Evolutionary conservation across 371 early-diverging fungal species (phyloP).

Genomic region (Lichtheimia corymbifera): DNA sequence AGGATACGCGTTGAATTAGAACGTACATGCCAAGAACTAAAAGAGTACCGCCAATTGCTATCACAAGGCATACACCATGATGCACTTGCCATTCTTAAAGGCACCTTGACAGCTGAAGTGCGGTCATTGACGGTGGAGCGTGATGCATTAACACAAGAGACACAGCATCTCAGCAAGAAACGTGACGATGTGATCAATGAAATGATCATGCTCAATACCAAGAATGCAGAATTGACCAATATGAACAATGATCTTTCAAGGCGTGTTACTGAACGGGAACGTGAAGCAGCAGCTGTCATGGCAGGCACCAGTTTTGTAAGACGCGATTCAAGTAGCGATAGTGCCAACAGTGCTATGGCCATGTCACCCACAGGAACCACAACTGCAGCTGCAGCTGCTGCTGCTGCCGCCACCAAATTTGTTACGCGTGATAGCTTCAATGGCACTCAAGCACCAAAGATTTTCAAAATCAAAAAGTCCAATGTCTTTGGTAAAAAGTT

Average conservation of each 20-base stretch:
- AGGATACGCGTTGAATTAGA: constrained; percentile 36
- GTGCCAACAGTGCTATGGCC: constrained; percentile 19
- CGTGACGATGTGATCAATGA: constrained; percentile 52
- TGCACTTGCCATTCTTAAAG: constrained; percentile 14
- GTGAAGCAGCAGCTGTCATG: constrained; percentile 28
- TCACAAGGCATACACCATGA: constrained; percentile 23
- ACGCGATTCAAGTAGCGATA: constrained; percentile 11
- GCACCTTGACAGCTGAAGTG: constrained; percentile 27
- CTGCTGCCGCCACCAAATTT: constrained; percentile 18
- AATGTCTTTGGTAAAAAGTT: constrained; percentile 52
- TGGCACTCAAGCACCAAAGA: constrained; percentile 29
- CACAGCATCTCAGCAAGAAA: constrained; percentile 24
- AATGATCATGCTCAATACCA: constrained; percentile 52
- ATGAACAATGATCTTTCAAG: constrained; percentile 61
- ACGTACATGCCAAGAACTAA: constrained; percentile 39
- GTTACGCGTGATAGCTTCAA: constrained; percentile 29
- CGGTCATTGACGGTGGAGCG: constrained; percentile 31
- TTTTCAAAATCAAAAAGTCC: constrained; percentile 48
- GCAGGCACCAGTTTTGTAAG: constrained; percentile 22
- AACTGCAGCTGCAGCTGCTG: background rate
- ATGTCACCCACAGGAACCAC: constrained; percentile 14
- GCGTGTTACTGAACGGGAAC: constrained; percentile 39
- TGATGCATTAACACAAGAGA: constrained; percentile 25
- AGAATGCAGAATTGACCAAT: constrained; percentile 53
- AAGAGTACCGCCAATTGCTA: constrained; percentile 32